Conservation (phyloP, 106 monocot genomes). For the Gastrodia elata region DNA sequence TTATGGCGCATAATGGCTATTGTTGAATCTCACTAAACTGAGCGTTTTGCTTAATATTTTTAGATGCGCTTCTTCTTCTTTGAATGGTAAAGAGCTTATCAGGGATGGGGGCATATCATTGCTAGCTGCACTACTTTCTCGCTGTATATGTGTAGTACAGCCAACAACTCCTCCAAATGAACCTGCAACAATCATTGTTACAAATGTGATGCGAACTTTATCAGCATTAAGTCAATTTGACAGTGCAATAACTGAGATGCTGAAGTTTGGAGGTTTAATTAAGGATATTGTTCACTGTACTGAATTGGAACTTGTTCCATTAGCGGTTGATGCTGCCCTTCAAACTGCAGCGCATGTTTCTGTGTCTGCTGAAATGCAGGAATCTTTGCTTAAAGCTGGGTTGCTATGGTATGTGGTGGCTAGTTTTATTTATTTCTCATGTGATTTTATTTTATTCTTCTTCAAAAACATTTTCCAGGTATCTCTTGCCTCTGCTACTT, state of each 20-base stretch:
- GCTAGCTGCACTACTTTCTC: conserved; percentile 82
- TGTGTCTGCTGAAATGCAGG: conserved; percentile 73
- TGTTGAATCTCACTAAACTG: conserved; percentile 4
- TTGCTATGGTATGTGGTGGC: conserved; percentile 63
- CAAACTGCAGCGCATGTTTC: conserved; percentile 84
- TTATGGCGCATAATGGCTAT: not conserved
- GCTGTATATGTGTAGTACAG: conserved; percentile 90
- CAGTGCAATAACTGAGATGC: conserved; percentile 75
- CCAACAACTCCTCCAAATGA: conserved; percentile 90
- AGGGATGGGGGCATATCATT: conserved; percentile 94
- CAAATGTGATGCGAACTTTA: conserved; percentile 87
- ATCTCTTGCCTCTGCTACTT: conserved; percentile 79
- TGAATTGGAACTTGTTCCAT: conserved; percentile 74
- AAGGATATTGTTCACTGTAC: conserved; percentile 92
- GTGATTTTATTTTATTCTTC: no score
- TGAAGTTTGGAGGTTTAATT: conserved; percentile 81
- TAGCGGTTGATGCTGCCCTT: conserved; percentile 91
- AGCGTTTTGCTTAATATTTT: conserved; percentile 6
- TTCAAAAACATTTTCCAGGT: conserved; percentile 41
- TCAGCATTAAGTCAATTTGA: conserved; percentile 92
- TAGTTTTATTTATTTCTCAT: not conserved
- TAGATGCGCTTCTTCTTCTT: conserved; percentile 90
- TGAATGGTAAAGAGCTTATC: conserved; percentile 96
- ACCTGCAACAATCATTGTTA: conserved; percentile 81
- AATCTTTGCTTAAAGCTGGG: conserved; percentile 78